Percentiles rank a stretch among this genome's conserved stretches.
phyloP scores from a whole-genome alignment of 148 eudicot species.

The Chenopodium berlandieri region DNA sequence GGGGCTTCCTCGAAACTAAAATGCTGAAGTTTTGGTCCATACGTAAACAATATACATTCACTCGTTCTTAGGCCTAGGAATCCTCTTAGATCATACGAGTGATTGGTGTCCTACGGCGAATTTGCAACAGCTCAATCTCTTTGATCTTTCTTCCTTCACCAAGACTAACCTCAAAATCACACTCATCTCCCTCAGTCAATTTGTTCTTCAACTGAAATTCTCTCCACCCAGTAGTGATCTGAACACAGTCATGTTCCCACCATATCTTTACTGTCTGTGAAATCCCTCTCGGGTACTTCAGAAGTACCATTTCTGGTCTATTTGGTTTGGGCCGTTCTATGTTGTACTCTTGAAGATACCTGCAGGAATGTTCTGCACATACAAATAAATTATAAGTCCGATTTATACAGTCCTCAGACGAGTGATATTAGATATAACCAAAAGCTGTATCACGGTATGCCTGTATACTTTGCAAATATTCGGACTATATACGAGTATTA shows the following conservation, averaged over 20 bases:
- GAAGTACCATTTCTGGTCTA: background rate
- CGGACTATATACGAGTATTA: background rate
- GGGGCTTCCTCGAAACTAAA: too few relatives aligned
- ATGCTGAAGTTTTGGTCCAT: background rate
- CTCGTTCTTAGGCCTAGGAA: background rate
- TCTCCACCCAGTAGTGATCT: constrained; percentile 8
- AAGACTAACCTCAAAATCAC: constrained; percentile 10
- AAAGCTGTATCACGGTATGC: too few relatives aligned
- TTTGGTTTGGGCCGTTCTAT: background rate
- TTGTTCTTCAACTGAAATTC: background rate
- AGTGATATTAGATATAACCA: background rate
- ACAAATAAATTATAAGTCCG: background rate
- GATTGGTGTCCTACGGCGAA: background rate
- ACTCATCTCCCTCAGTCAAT: constrained; percentile 6
- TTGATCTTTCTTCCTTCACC: constrained; percentile 2
- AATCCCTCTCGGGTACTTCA: background rate
- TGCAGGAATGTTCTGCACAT: constrained; percentile 16
- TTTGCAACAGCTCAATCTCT: constrained; percentile 14
- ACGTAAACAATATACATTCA: background rate
- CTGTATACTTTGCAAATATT: too few relatives aligned
- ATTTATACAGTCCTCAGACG: background rate
- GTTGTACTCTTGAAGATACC: background rate
- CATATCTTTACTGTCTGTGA: background rate
- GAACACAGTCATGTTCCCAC: background rate
- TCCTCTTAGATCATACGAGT: background rate